phyloP scores from a whole-genome alignment of 1,284 basidiomycete genomes.

The Thelephora terrestris region DNA sequence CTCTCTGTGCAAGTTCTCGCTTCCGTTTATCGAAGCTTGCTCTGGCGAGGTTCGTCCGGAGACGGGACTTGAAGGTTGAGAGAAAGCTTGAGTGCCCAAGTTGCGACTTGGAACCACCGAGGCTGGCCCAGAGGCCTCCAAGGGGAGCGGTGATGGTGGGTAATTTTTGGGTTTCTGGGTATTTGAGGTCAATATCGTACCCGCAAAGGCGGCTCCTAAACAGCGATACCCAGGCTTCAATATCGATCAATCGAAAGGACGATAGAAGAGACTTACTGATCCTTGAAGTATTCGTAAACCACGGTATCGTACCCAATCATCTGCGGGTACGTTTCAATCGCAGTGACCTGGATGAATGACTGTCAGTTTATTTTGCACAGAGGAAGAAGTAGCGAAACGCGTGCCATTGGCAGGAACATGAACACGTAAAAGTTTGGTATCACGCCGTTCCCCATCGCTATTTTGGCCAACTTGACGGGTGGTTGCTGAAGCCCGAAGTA shows the following conservation, averaged over 20 bases:
- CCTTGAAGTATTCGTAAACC: slow-evolving; percentile 55
- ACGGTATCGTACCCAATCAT: slow-evolving; percentile 58
- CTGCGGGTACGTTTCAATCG: slow-evolving; percentile 64
- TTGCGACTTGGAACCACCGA: slow-evolving; percentile 4
- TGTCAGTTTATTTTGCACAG: neutral
- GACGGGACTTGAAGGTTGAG: too few relatives aligned
- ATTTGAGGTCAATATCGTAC: slow-evolving; percentile 58
- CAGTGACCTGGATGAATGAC: slow-evolving; percentile 29
- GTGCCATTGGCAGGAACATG: slow-evolving; percentile 40
- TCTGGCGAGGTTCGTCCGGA: neutral
- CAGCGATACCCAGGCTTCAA: neutral
- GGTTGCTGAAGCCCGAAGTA: slow-evolving; percentile 52
- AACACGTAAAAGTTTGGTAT: slow-evolving; percentile 39
- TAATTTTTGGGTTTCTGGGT: slow-evolving; percentile 51
- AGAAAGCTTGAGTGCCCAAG: neutral
- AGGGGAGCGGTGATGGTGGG: slow-evolving; percentile 24
- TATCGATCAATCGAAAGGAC: neutral
- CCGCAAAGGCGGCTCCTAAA: slow-evolving; percentile 25
- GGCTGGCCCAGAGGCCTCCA: slow-evolving; percentile 4
- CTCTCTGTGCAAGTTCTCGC: neutral
- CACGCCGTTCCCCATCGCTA: slow-evolving; percentile 61
- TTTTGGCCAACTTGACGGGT: slow-evolving; percentile 57
- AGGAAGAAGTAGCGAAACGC: neutral
- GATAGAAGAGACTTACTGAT: slow-evolving; percentile 35
- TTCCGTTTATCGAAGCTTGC: neutral